These are phyloP conservation scores for Salicornia ramosissima DNA, from an alignment of 148 eudicot genomes.

Conservation along the genomic window DNA sequence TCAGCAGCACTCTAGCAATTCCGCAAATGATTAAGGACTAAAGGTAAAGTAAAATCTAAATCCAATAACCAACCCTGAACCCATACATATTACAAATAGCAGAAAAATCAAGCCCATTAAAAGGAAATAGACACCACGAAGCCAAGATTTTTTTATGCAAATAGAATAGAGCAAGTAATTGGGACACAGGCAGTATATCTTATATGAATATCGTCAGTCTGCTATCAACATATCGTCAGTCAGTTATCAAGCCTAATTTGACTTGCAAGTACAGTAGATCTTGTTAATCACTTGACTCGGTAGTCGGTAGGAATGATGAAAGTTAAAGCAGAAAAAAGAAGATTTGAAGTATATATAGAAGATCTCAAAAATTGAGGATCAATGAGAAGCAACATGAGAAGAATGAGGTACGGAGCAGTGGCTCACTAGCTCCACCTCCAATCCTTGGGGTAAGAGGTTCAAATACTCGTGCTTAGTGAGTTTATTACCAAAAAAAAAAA, in stretches of 20 bases:
- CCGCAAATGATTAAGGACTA: constrained; percentile 11
- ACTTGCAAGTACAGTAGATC: not conserved
- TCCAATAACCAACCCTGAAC: not conserved
- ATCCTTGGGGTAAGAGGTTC: too few relatives aligned
- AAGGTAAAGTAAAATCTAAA: not conserved
- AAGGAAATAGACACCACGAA: not conserved
- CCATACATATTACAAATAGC: not conserved
- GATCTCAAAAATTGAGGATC: not conserved
- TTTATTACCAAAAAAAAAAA: too few relatives aligned
- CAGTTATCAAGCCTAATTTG: not conserved
- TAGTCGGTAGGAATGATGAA: not conserved
- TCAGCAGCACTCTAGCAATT: constrained; percentile 73
- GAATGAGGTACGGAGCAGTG: too few relatives aligned
- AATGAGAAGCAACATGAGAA: not conserved
- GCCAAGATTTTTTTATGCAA: not conserved
- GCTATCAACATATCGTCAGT: too few relatives aligned
- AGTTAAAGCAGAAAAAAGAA: not conserved
- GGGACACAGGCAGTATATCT: too few relatives aligned
- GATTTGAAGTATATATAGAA: not conserved
- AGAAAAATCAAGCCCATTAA: not conserved
- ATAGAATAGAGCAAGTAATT: too few relatives aligned
- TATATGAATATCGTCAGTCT: too few relatives aligned
- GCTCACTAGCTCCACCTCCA: too few relatives aligned
- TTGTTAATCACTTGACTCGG: not conserved
- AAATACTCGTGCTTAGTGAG: too few relatives aligned